A percentile compares a stretch with the other conserved stretches of the same genome.
These are phyloP conservation scores for Kentomonas sorsogonicus DNA, from an alignment of 208 protist genomes.

Conservation along the genomic window DNA sequence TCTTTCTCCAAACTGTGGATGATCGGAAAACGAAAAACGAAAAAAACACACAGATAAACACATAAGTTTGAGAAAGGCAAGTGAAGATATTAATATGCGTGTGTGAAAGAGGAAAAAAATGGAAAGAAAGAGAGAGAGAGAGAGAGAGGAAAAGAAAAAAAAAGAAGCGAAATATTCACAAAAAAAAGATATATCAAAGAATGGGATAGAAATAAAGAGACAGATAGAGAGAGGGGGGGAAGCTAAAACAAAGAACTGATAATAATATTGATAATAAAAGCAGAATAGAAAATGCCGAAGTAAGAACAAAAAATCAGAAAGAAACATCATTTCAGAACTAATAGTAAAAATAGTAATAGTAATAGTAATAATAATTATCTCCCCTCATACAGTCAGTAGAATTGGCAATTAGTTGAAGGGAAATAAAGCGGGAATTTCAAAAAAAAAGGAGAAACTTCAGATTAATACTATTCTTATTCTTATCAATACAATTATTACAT, in stretches of 20 bases:
- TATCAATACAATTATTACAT: too few relatives aligned
- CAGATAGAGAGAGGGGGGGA: constrained; percentile 7
- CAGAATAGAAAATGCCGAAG: not conserved
- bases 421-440: too few relatives aligned
- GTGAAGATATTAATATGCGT: too few relatives aligned
- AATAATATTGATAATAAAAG: constrained; percentile 4
- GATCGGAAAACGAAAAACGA: constrained; percentile 5
- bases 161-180: not conserved
- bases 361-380: constrained; percentile 8
- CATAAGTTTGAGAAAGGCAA: constrained; percentile 3
- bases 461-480: too few relatives aligned
- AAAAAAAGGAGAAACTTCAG: too few relatives aligned
- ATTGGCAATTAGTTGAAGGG: too few relatives aligned
- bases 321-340: not conserved
- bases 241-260: constrained; percentile 2
- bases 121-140: constrained; percentile 4
- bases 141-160: constrained; percentile 7
- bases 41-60: not conserved
- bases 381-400: constrained; percentile 1
- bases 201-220: constrained; percentile 9
- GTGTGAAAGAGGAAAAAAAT: constrained; percentile 1
- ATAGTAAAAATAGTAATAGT: not conserved
- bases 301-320: constrained; percentile 6
- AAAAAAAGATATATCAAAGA: constrained; percentile 8
- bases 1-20: too few relatives aligned